Conservation (phyloP, 1,284 basidiomycete genomes). For the Golubevia sp. region DNA sequence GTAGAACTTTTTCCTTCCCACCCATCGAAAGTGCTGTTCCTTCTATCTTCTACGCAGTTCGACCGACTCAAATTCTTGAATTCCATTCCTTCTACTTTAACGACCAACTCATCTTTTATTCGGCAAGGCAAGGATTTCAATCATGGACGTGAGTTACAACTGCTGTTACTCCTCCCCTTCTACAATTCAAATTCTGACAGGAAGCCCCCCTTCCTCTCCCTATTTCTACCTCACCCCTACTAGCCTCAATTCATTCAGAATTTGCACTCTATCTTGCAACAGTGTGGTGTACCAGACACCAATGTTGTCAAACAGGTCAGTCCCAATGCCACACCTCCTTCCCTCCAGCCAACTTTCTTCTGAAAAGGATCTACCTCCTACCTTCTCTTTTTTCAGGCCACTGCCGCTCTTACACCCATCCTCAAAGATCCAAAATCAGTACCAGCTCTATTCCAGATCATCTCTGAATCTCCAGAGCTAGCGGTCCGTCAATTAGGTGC, state of each 20-base stretch:
- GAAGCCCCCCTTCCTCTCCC: not conserved
- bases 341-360: not conserved
- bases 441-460: slow-evolving; percentile 84
- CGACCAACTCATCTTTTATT: too few species aligned
- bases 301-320: slow-evolving; percentile 47
- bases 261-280: slow-evolving; percentile 52
- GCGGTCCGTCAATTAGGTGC: slow-evolving; percentile 90
- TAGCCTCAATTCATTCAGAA: slow-evolving; percentile 44
- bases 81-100: too few species aligned
- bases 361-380: not conserved
- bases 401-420: slow-evolving; percentile 82
- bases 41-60: too few species aligned
- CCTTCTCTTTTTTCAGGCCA: slow-evolving; percentile 70
- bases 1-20: too few species aligned
- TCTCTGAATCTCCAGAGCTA: slow-evolving; percentile 80
- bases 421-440: slow-evolving; percentile 91
- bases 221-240: not conserved
- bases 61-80: too few species aligned
- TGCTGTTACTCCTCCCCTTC: not conserved
- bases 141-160: slow-evolving; percentile 6
- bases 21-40: too few species aligned
- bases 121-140: too few species aligned
- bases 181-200: not conserved
- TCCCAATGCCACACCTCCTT: not conserved
- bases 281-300: slow-evolving; percentile 57